These are phyloP conservation scores for Trypanosoma brucei DNA, from an alignment of 208 protist genomes.

Conservation along the genomic window DNA sequence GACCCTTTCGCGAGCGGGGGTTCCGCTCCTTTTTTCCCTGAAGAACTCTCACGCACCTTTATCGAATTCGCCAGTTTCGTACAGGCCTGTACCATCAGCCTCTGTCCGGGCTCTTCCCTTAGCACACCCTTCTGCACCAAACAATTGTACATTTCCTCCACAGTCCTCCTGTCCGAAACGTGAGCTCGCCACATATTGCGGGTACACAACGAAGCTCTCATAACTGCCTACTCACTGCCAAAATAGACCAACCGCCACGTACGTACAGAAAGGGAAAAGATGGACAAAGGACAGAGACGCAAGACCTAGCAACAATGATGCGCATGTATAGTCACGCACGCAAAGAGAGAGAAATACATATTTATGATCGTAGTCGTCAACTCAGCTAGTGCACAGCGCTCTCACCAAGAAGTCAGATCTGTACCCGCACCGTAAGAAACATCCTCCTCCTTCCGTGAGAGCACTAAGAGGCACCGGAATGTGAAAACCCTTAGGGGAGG, in stretches of 20 bases:
- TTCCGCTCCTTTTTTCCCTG: neutral
- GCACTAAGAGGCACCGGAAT: neutral
- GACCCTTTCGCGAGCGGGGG: neutral
- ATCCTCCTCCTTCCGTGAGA: neutral
- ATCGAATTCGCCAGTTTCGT: constrained; percentile 47
- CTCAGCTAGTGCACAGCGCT: too few species aligned
- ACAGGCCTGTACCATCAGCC: constrained; percentile 62
- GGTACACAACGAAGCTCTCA: constrained; percentile 9
- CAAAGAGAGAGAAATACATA: too few species aligned
- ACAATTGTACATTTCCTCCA: constrained; percentile 60
- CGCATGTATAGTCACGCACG: neutral
- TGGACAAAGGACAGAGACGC: too few species aligned
- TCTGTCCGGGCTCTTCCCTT: constrained; percentile 39
- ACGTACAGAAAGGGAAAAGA: too few species aligned
- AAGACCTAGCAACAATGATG: neutral
- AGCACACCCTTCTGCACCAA: constrained; percentile 67
- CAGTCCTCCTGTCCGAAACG: constrained; percentile 41
- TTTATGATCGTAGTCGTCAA: too few species aligned
- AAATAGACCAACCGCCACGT: too few species aligned
- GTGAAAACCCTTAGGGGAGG: neutral
- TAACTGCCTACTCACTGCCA: constrained; percentile 8
- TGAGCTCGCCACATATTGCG: constrained; percentile 49
- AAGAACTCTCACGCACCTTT: constrained; percentile 5
- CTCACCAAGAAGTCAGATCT: too few species aligned
- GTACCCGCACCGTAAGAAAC: neutral